Evolutionary conservation across 2,329 filamentous ascomycete genomes (phyloP), one percentile per base, ranked within the genome.

Genomic region (Macroventuria anomochaeta): DNA sequence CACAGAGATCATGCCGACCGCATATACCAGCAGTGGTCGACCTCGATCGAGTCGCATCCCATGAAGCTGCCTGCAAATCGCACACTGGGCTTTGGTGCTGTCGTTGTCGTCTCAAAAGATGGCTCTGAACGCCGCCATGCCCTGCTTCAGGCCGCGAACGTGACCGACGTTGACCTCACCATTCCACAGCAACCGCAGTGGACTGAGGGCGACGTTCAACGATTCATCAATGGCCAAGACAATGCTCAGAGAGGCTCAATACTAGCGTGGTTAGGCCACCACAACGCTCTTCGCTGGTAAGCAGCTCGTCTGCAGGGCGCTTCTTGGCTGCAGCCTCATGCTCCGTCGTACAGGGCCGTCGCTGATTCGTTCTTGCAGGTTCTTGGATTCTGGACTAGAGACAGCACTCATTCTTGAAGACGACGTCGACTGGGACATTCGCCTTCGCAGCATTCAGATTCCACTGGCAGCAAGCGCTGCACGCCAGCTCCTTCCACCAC

Each of bases 341-440:
- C 39, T 41, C 31, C 32, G 6, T 52, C n/a, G 25, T 12, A 3
- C 28, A 25, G 26, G 28, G 20, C 38, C 21, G 15, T 31, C 32
- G 46, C 61, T 69, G 49, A 66, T 48, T 52, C 43, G 49, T 51
- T 38, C 18, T 23, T 7, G 12, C 52, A 77, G 73, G 71, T 79
- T 79, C 60, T 65, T 79, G n/a, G 64, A 71, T 13, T 77, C 74
- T 37, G 71, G 69, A 33, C 68, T 74, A 7, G 75, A 77, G 51
- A 77, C 76, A 1, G 75, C 73, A 2, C 68, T 79, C 25, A 75
- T 79, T 20, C 68, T 79, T 34, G 77, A 79, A 67, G 77, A 79
- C 61, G 77, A 79, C 52, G 76, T 78, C 25, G 76, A 79, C 55
- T 79, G 75, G 73, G 76, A 78, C 56, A 74, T 79, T 32, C 76